Percentiles rank a stretch among this genome's conserved stretches.
Evolutionary conservation across 371 early-diverging fungal species (phyloP).

Genomic region (Smittium culicis): DNA sequence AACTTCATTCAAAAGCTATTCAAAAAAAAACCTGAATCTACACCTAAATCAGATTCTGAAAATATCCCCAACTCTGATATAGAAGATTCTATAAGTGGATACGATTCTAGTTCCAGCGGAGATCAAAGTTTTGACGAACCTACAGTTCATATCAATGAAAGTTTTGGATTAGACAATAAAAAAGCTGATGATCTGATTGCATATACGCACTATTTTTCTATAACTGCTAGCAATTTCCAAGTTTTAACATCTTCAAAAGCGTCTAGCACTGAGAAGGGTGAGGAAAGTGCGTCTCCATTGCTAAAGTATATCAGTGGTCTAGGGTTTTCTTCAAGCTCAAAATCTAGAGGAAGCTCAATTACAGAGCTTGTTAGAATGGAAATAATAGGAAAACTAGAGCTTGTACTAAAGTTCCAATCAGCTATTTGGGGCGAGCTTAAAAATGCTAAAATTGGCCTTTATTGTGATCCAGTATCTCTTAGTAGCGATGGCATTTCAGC

Average conservation of each 20-base stretch:
- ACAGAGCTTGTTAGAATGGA: background rate
- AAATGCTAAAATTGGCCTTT: background rate
- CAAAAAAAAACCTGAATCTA: background rate
- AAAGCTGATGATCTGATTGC: background rate
- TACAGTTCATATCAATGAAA: background rate
- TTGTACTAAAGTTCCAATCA: background rate
- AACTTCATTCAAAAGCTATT: background rate
- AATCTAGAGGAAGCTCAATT: background rate
- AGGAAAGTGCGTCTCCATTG: background rate
- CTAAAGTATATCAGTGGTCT: background rate
- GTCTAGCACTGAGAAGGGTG: background rate
- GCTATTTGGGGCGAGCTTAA: background rate
- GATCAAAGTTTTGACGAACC: background rate
- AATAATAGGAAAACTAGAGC: background rate
- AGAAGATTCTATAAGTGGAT: background rate
- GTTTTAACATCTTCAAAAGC: background rate
- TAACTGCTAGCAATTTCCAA: background rate
- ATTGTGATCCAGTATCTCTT: background rate
- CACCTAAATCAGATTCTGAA: background rate
- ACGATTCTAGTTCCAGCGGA: background rate
- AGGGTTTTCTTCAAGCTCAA: background rate
- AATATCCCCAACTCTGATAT: background rate
- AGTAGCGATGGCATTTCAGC: background rate
- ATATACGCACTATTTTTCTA: background rate
- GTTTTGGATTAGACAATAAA: background rate